These are phyloP conservation scores for Angomonas ambiguus DNA, from an alignment of 208 protist genomes.

Conservation along the genomic window DNA sequence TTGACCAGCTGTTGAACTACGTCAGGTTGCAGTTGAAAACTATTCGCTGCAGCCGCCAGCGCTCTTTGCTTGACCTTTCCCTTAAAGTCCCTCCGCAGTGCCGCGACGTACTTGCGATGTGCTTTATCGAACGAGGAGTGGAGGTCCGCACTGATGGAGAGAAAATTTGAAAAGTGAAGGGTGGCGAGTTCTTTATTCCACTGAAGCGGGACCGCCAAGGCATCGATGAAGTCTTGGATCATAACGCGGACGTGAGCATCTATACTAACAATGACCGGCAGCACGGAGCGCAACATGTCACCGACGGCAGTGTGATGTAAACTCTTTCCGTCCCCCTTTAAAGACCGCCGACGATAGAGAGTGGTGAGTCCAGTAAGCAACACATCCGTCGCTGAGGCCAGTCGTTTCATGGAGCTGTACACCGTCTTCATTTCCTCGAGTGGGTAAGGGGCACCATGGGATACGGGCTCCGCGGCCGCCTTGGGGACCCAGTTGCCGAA, in stretches of 20 bases:
- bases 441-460: conserved; percentile 44
- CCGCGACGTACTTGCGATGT: conserved; percentile 29
- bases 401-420: conserved; percentile 42
- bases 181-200: conserved; percentile 25
- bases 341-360: conserved; percentile 6
- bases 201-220: conserved; percentile 26
- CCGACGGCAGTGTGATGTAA: background rate
- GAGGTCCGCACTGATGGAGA: conserved; percentile 26
- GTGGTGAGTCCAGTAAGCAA: conserved; percentile 18
- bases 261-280: conserved; percentile 10
- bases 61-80: conserved; percentile 10
- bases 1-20: background rate
- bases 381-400: conserved; percentile 46
- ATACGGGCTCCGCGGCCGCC: conserved; percentile 35
- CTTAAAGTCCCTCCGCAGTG: conserved; percentile 26
- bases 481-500: conserved; percentile 32
- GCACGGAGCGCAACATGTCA: background rate
- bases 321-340: background rate
- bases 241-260: conserved; percentile 21
- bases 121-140: conserved; percentile 25
- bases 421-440: conserved; percentile 33
- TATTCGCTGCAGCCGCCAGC: background rate
- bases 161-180: conserved; percentile 30
- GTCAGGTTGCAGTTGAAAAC: background rate
- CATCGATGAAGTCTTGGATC: conserved; percentile 48